Evolutionary conservation across 1,139 yeast genomes (phyloP).

Genomic region (Pichia sp.): DNA sequence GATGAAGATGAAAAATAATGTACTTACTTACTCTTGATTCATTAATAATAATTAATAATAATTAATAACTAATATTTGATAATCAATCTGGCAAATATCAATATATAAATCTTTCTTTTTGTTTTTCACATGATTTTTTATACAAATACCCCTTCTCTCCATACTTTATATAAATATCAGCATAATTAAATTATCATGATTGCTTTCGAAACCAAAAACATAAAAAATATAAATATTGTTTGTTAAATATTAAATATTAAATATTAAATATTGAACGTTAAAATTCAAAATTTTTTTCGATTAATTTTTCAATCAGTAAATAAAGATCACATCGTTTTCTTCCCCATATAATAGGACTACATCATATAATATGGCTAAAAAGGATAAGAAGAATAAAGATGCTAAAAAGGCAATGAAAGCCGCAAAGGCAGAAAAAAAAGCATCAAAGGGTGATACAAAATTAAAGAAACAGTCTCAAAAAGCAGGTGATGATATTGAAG

Average conservation of each 20-base stretch:
- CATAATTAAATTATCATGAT: not conserved
- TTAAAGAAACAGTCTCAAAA: slow-evolving; percentile 71
- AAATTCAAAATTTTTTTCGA: not conserved
- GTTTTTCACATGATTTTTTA: not conserved
- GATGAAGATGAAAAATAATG: slow-evolving; percentile 25
- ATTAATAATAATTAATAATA: not conserved
- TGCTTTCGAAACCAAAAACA: not conserved
- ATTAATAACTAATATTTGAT: not conserved
- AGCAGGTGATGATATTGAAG: slow-evolving; percentile 64
- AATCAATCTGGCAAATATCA: not conserved
- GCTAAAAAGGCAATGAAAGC: slow-evolving; percentile 88
- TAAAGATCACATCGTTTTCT: too few species aligned
- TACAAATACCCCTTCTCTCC: not conserved
- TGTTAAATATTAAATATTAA: too few species aligned
- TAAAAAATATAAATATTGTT: too few species aligned
- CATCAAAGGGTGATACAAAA: slow-evolving; percentile 65
- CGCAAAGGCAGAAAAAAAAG: slow-evolving; percentile 73
- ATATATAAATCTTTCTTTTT: not conserved
- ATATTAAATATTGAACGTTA: not conserved
- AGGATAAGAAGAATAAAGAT: slow-evolving; percentile 77
- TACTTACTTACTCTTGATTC: not conserved
- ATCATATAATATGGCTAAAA: slow-evolving; percentile 59
- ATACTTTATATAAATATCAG: not conserved
- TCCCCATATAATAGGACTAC: too few species aligned
- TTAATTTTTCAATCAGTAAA: not conserved